Conservation (phyloP, 2,329 filamentous ascomycete genomes). For the Microdochium trichocladiopsis region DNA sequence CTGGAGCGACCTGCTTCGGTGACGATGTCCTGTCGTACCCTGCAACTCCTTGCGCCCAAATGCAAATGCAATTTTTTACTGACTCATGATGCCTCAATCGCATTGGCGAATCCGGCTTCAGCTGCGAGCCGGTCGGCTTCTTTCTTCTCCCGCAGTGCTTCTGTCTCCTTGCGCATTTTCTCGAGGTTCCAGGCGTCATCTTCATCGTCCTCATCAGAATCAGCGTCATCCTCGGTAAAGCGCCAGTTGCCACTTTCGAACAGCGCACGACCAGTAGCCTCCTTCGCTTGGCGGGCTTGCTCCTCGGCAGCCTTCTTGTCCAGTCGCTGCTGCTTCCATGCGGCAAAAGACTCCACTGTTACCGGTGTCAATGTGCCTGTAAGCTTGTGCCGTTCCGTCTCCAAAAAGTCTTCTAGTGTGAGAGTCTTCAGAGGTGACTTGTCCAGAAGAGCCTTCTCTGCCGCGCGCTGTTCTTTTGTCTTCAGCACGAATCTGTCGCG, state of each 20-base stretch:
- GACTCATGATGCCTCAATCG: neutral
- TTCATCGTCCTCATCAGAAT: constrained; percentile 52
- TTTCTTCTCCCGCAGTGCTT: constrained; percentile 63
- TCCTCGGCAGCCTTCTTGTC: constrained; percentile 96
- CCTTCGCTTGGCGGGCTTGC: constrained; percentile 83
- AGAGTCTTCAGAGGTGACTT: constrained; percentile 92
- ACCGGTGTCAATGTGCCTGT: constrained; percentile 89
- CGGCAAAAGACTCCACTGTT: constrained; percentile 84
- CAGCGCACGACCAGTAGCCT: constrained; percentile 87
- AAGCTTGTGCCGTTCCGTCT: constrained; percentile 92
- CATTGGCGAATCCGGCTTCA: neutral
- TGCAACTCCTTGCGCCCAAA: constrained; percentile 8
- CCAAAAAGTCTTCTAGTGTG: constrained; percentile 94
- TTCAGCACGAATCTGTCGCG: constrained; percentile 78
- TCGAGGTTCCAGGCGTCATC: constrained; percentile 68
- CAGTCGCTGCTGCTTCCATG: constrained; percentile 93
- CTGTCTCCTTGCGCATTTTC: constrained; percentile 77
- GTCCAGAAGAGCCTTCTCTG: constrained; percentile 92
- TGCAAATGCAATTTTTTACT: constrained; percentile 1
- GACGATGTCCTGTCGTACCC: constrained; percentile 1
- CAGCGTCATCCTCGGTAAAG: constrained; percentile 45
- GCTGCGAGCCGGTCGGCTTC: constrained; percentile 62
- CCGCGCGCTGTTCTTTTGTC: constrained; percentile 92
- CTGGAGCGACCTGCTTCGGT: neutral
- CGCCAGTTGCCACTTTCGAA: constrained; percentile 97